Evolutionary conservation across 306 rosid genomes (phyloP), one percentile per base, ranked within the genome.

Genomic region (Cucumis cinereus): DNA sequence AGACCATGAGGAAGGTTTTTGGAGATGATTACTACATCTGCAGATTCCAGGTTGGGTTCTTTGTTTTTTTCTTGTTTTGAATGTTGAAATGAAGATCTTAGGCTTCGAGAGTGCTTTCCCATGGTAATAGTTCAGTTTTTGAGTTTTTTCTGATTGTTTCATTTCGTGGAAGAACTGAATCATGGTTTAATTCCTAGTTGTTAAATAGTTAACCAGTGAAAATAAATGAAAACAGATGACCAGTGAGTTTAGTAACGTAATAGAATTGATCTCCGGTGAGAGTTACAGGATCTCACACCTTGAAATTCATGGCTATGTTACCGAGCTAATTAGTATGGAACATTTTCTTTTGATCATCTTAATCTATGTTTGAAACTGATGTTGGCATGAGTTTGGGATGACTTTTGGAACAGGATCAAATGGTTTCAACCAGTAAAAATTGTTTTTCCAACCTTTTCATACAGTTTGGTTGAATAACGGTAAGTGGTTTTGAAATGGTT

Each of bases 21-120:
- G 93, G 97, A 12, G 78, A 84, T 69, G 96, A 90, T 77, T 86
- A 88, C 33, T 90, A 92, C 53, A 55, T 90, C 0, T 90, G 89
- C 86, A 90, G 93, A 83, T 84, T 92, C 80, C 93, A 92, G 97
- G 97, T 90, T 77, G 6, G 47, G 4, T 64, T 64, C 28, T 64
- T 38, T 64, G 20, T 5, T 49, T 17, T 50, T 16, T 62, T 57
- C 6, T 16, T 16, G 10, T 3, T 64, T 12, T 19, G 23, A 6
- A 19, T 66, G 40, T 60, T 60, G 12, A 60, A 14, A 60, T 60
- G 12, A 60, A 14, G 28, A 60, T 6, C 19, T 60, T 26, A 13
- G 41, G 40, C 3, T 60, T 60, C 26, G n/a, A 24, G 7, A 12
- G 64, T 24, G 10, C 36, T 61, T 61, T 30, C 0, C 67, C 6